Percentiles rank a stretch among this genome's conserved stretches.
Conservation (phyloP, 2,329 filamentous ascomycete genomes). For the Penicillium janthinellum region DNA sequence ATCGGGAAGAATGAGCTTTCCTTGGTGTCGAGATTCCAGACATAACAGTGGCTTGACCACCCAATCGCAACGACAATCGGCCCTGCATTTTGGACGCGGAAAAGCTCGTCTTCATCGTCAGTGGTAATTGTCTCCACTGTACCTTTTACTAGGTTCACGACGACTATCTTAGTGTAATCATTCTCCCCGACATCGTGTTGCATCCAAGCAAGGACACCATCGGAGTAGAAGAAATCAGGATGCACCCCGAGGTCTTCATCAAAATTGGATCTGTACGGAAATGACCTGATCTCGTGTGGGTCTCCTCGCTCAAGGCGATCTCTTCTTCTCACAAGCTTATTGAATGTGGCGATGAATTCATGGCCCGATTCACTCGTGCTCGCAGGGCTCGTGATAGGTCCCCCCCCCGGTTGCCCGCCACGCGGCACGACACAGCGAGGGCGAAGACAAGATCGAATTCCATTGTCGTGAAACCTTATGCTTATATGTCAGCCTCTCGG, state of each 20-base stretch:
- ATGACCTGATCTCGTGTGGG: constrained; percentile 12
- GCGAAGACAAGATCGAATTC: constrained; percentile 33
- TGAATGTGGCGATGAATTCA: not conserved
- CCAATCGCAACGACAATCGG: constrained; percentile 9
- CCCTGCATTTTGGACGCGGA: constrained; percentile 3
- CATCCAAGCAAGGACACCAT: constrained; percentile 15
- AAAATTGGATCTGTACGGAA: not conserved
- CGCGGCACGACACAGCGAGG: constrained; percentile 19
- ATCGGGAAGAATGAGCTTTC: constrained; percentile 27
- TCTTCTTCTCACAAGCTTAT: constrained; percentile 21
- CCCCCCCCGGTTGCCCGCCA: constrained; percentile 19
- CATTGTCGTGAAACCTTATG: constrained; percentile 39
- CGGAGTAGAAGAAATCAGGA: not conserved
- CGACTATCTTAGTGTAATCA: not conserved
- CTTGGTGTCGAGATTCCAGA: constrained; percentile 31
- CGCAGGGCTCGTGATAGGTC: not conserved
- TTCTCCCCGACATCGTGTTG: not conserved
- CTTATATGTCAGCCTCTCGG: not conserved
- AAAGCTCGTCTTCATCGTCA: constrained; percentile 10
- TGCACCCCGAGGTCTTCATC: not conserved
- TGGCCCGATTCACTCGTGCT: no score
- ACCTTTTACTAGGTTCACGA: constrained; percentile 9
- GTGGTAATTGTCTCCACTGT: constrained; percentile 6
- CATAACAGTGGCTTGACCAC: constrained; percentile 24
- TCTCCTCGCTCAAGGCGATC: constrained; percentile 28